A percentile compares a stretch with the other conserved stretches of the same genome.
These are phyloP conservation scores for Kalaharituber pfeilii DNA, from an alignment of 2,329 filamentous ascomycete species.

Conservation along the genomic window DNA sequence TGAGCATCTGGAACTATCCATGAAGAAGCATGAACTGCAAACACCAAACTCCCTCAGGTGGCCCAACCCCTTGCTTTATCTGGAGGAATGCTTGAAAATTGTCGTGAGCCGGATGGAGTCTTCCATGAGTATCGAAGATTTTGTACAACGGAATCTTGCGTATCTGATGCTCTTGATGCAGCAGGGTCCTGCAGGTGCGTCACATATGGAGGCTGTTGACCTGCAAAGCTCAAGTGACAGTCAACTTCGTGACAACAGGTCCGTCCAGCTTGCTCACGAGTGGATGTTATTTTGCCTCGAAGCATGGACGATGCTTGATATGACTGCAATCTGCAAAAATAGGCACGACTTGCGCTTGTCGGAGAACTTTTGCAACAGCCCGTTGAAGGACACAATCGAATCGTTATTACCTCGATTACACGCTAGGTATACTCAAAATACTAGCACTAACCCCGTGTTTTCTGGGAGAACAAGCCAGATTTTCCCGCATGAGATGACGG, in stretches of 20 bases:
- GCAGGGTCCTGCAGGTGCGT: neutral
- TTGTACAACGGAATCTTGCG: neutral
- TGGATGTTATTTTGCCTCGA: constrained; percentile 5
- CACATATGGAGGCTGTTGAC: neutral
- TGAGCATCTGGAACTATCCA: neutral
- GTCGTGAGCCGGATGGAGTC: neutral
- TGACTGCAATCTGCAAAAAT: neutral
- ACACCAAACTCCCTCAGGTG: neutral
- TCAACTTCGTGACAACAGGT: neutral
- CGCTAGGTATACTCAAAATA: neutral
- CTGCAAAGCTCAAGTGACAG: too few species aligned
- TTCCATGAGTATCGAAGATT: neutral
- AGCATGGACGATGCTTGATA: constrained; percentile 6
- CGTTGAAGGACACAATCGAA: constrained; percentile 1
- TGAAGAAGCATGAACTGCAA: neutral
- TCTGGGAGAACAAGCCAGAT: neutral
- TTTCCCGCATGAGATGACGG: constrained; percentile 3
- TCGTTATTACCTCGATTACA: neutral
- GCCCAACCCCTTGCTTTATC: neutral
- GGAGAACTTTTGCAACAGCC: neutral
- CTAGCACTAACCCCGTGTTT: neutral
- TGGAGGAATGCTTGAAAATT: neutral
- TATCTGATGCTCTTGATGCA: neutral
- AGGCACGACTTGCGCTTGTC: neutral
- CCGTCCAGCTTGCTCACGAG: neutral